These are phyloP conservation scores for Myochromella boudieri DNA, from an alignment of 768 basidiomycete genomes.

Conservation along the genomic window DNA sequence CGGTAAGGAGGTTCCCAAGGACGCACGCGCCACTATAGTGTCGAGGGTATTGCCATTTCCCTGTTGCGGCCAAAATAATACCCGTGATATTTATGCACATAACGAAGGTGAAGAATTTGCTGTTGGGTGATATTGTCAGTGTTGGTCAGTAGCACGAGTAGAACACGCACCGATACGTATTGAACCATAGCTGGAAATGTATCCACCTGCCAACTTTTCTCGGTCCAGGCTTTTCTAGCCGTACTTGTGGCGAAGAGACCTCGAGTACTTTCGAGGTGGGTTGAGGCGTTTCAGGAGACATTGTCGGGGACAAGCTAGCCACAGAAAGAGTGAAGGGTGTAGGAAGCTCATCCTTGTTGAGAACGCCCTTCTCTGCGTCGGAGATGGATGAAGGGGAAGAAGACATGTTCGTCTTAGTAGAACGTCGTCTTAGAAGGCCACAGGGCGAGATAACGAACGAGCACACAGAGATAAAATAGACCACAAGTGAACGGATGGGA, in stretches of 20 bases:
- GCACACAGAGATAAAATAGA: too few species aligned
- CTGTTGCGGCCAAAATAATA: conserved; percentile 57
- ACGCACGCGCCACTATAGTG: conserved; percentile 70
- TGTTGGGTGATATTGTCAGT: conserved; percentile 24
- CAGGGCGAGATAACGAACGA: too few species aligned
- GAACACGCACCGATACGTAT: conserved; percentile 72
- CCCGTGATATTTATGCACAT: conserved; percentile 61
- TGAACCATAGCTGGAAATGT: conserved; percentile 71
- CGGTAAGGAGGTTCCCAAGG: conserved; percentile 69
- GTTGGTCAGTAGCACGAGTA: too few species aligned
- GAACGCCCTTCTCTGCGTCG: conserved; percentile 38
- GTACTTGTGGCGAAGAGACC: too few species aligned
- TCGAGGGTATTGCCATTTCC: conserved; percentile 67
- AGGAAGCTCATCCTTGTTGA: conserved; percentile 26
- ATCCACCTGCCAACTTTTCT: conserved; percentile 56
- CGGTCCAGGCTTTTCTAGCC: conserved; percentile 20
- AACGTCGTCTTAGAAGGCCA: too few species aligned
- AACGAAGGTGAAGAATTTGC: conserved; percentile 72
- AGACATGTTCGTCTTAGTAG: too few species aligned
- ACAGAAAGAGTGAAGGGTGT: conserved; percentile 20
- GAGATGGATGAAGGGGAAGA: conserved; percentile 25
- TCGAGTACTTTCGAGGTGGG: too few species aligned
- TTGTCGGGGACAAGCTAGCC: conserved; percentile 4
- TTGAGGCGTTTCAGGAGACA: conserved; percentile 14
- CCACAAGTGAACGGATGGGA: too few species aligned